phyloP scores from a whole-genome alignment of 129 eudicot genomes.

The Helianthus annuus region HanXRQr2.0-SUNRISE NC_035438.2:19026713-19027212 shows the following conservation, averaged over 20 bases:
- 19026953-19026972: constrained; percentile 76
- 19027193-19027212: too few species aligned
- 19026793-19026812: constrained; percentile 94
- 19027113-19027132: too few species aligned
- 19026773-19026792: constrained; percentile 93
- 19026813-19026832: constrained; percentile 90
- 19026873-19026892: constrained; percentile 86
- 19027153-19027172: too few species aligned
- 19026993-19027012: neutral
- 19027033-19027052: too few species aligned
- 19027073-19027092: too few species aligned
- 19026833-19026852: constrained; percentile 95
- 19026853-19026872: constrained; percentile 69
- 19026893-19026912: constrained; percentile 78
- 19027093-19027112: too few species aligned
- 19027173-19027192: too few species aligned
- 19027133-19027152: too few species aligned
- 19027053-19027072: too few species aligned
- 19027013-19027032: neutral
- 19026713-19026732: constrained; percentile 28
- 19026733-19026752: constrained; percentile 30
- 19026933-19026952: constrained; percentile 69
- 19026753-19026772: constrained; percentile 60
- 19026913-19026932: constrained; percentile 69
- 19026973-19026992: constrained; percentile 55